Base-by-base conservation (phyloP, 768 basidiomycete species). In the Lactarius sp. region DNA sequence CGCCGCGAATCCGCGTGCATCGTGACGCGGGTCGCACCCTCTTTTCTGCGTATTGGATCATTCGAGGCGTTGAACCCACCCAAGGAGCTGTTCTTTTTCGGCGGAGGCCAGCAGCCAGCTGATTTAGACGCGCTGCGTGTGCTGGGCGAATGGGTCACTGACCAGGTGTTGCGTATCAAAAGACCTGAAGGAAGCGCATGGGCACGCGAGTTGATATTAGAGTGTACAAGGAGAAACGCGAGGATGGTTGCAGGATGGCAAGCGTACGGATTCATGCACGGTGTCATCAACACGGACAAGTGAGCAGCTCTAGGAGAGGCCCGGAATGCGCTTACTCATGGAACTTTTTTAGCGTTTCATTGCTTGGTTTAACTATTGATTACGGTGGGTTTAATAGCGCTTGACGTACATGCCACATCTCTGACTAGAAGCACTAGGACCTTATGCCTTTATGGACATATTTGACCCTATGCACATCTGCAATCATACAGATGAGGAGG, bases 261-360 rank as follows among this genome's bases (percentile, higher is more conserved):
- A 75, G 92, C 85, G 7, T 90, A 89, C 73, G 93, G 93, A 1
- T 94, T 91, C 72, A 92, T 94, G 92, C 92, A 94, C 71, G 94
- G 93, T 0, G 96, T 99, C 42, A 93, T 99, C 69, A 98, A 98
- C 71, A 96, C 95, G 2, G 96, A 98, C 77, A 97, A 96, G 90
- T 89, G 81, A 71, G n/a, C 31, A 33, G 60, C 36, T 46, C 36
- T 14, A 33, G 18, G 27, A 14, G 52, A 4, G 33, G 0, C 6
- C 41, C n/a, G 18, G 22, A 10, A 55, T 49, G 72, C 37, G 72
- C 60, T 13, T 49, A 34, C 42, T 59, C 16, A 57, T 41, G 7
- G 37, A 31, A 42, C 41, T 50, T 41, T 41, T 16, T 31, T 66
- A 90, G 88, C 59, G 83, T 90, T 22, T 90, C 88, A 3, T 77